Percentiles rank a stretch among this genome's conserved stretches.
phyloP scores from a whole-genome alignment of 257 asterid genomes.

The Solanum arcanum region DNA sequence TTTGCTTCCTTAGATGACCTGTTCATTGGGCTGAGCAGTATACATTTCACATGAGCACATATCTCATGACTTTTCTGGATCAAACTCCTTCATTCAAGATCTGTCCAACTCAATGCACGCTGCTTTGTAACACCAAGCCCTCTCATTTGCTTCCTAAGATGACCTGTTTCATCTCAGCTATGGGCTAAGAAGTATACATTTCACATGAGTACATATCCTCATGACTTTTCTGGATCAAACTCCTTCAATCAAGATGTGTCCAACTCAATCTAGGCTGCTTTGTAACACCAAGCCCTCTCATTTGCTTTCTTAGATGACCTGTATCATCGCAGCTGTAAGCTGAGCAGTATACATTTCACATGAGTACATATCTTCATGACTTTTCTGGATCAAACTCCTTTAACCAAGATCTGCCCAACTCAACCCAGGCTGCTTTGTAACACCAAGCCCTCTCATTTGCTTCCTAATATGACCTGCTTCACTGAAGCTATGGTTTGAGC shows the following conservation, averaged over 20 bases:
- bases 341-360: constrained; percentile 54
- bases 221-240: constrained; percentile 55
- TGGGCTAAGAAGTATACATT: constrained; percentile 43
- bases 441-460: too few species aligned
- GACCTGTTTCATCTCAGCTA: constrained; percentile 22
- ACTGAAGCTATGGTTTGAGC: constrained; percentile 11
- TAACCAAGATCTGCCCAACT: too few species aligned
- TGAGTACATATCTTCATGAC: not conserved
- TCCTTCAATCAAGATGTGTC: constrained; percentile 54
- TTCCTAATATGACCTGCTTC: too few species aligned
- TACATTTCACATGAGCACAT: constrained; percentile 52
- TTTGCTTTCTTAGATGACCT: constrained; percentile 32
- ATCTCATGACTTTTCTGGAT: constrained; percentile 60
- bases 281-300: constrained; percentile 41
- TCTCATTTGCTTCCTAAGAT: constrained; percentile 40
- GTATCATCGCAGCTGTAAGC: constrained; percentile 32
- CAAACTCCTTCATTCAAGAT: constrained; percentile 52
- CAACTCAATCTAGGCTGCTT: constrained; percentile 89
- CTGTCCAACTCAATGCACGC: constrained; percentile 86
- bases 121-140: constrained; percentile 49
- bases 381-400: too few species aligned
- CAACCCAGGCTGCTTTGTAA: too few species aligned
- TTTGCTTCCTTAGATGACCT: constrained; percentile 31
- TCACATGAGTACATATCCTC: constrained; percentile 25
- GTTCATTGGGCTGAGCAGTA: constrained; percentile 44